These are phyloP conservation scores for Pseudonectria buxi DNA, from an alignment of 2,329 filamentous ascomycete genomes.

Conservation along the genomic window DNA sequence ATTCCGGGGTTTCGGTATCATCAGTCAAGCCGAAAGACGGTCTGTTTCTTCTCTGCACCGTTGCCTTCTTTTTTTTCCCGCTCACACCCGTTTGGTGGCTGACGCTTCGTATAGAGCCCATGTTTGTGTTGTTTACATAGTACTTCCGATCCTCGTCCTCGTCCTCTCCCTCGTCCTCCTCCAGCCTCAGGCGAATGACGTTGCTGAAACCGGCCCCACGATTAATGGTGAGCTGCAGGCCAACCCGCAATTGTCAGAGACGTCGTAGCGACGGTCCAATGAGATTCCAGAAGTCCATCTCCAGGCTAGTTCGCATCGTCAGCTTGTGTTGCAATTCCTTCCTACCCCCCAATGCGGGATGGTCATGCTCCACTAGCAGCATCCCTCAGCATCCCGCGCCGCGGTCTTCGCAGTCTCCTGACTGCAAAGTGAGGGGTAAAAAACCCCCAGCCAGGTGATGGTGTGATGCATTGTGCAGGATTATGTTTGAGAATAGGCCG, in stretches of 20 bases:
- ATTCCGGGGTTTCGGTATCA: too few relatives aligned
- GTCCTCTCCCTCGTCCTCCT: too few relatives aligned
- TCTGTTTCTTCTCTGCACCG: too few relatives aligned
- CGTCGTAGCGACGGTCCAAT: slow-evolving; percentile 15
- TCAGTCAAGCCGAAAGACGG: too few relatives aligned
- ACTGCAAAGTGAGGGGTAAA: slow-evolving; percentile 21
- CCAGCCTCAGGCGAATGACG: slow-evolving; percentile 16
- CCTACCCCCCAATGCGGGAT: slow-evolving; percentile 17
- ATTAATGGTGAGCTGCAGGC: slow-evolving; percentile 12
- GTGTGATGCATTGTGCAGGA: slow-evolving; percentile 22
- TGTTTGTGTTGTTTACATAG: too few relatives aligned
- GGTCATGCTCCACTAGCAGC: slow-evolving; percentile 7
- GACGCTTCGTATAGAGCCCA: too few relatives aligned
- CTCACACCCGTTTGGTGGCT: too few relatives aligned
- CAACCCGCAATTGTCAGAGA: slow-evolving; percentile 19
- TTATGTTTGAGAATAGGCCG: slow-evolving; percentile 20
- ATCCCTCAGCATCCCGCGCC: slow-evolving; percentile 10
- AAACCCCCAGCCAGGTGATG: slow-evolving; percentile 12
- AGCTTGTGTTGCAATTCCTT: slow-evolving; percentile 14
- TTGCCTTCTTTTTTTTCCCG: too few relatives aligned
- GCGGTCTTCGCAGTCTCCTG: slow-evolving; percentile 16
- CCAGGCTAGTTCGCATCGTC: slow-evolving; percentile 14
- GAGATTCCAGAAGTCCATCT: slow-evolving; percentile 11
- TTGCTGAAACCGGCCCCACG: slow-evolving; percentile 14
- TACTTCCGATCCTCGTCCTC: too few relatives aligned